Base-by-base conservation (phyloP, 1,284 basidiomycete genomes). In the Tylopilus sp. region DNA sequence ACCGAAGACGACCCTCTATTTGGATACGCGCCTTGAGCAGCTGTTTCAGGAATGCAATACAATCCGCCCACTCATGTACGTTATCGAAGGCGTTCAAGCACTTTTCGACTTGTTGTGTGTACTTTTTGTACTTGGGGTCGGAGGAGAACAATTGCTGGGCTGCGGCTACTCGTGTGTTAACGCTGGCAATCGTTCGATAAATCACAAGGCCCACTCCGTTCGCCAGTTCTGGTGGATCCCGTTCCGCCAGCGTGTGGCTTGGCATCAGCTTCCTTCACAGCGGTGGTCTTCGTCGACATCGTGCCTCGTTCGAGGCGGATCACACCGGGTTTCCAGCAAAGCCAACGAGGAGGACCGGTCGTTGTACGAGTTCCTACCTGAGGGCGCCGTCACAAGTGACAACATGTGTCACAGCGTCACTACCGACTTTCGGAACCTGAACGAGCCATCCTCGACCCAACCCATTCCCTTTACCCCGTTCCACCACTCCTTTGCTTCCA, bases 51-150 rank as follows among this genome's bases (percentile, higher is more conserved):
- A 99, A 99, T 37, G 96, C 89, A 65, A 98, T 98, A 68, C 96
- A 99, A 74, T 99, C 97, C 51, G 97, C 96, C 97, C 97, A 99
- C 74, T 99, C 97, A 54, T 96, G 92, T 53, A 98, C 92, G 64
- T 84, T 92, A 66, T 98, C 95, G 62, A 99, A 99, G 1, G 91
- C 88, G 56, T 86, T 89, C 25, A 99, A 76, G 55, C 90, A 92
- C 67, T 89, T 88, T 66, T 99, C 97, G 45, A 99, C 89, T 59
- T 92, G 85, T 46, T 86, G 81, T 0, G 86, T 78, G 70, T 95
- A 98, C 72, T 97, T 97, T 76, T 92, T 93, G 75, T 88, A 99
- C 68, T 95, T 95, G n/a, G 90, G 85, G 70, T 99, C 96, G 8
- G 82, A 79, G 23, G 79, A 76, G 59, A 82, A 82, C 21, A 71